Evolutionary conservation across 2,329 filamentous ascomycete species (phyloP).

Genomic region (Colletotrichum incanum): DNA sequence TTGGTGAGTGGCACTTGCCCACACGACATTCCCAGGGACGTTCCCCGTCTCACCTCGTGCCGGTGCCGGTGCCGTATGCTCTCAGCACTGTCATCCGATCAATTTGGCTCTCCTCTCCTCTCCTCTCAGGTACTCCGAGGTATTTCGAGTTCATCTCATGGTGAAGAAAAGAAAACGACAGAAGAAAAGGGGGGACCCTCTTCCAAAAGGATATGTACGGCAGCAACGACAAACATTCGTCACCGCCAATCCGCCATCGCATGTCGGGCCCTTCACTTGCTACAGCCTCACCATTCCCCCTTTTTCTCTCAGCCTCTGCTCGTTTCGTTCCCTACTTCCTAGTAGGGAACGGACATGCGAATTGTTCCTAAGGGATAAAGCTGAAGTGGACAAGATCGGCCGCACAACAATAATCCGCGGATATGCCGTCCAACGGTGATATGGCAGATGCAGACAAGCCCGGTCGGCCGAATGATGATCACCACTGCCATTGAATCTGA

Average conservation of each 20-base stretch:
- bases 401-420: not conserved
- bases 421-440: not conserved
- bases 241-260: not conserved
- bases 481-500: slow-evolving; percentile 15
- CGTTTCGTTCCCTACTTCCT: not conserved
- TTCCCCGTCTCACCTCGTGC: slow-evolving; percentile 11
- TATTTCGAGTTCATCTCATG: slow-evolving; percentile 18
- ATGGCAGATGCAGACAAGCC: slow-evolving; percentile 19
- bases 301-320: not conserved
- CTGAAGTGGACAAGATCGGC: slow-evolving; percentile 4
- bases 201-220: not conserved
- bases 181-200: not conserved
- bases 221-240: not conserved
- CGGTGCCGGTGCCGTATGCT: not conserved
- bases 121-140: slow-evolving; percentile 1
- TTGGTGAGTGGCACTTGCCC: not conserved
- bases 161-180: not conserved
- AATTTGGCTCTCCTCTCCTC: not conserved
- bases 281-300: not conserved
- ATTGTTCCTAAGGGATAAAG: slow-evolving; percentile 12
- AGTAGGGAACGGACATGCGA: not conserved
- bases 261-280: not conserved
- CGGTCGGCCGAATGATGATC: slow-evolving; percentile 40
- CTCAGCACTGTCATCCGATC: slow-evolving; percentile 6
- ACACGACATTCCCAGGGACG: slow-evolving; percentile 2